A percentile compares a stretch with the other conserved stretches of the same genome.
Evolutionary conservation across 1,139 yeast genomes (phyloP).

Genomic region (Candida sp.): DNA sequence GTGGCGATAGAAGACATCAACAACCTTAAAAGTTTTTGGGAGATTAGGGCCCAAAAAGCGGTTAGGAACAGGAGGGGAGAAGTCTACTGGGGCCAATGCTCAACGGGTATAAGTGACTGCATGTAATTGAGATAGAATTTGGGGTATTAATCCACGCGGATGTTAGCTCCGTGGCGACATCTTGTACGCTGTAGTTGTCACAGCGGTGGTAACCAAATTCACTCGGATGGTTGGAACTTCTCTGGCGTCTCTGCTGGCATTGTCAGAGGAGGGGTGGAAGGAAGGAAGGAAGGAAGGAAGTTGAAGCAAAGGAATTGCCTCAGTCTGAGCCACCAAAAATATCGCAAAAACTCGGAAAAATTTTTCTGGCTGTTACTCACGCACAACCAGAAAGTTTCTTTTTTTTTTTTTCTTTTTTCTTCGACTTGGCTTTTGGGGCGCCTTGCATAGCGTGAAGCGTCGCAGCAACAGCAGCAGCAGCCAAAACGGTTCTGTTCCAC

Average conservation of each 20-base stretch:
- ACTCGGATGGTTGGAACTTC: conserved; percentile 1
- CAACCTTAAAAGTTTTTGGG: too few relatives aligned
- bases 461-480: too few relatives aligned
- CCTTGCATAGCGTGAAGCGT: background rate
- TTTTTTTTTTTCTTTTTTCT: background rate
- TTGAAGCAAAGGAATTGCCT: background rate
- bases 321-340: background rate
- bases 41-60: too few relatives aligned
- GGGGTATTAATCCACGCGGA: background rate
- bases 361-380: background rate
- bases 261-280: background rate
- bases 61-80: too few relatives aligned
- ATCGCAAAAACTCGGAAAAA: conserved; percentile 2
- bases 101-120: background rate
- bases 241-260: background rate
- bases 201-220: background rate
- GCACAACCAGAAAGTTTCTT: background rate
- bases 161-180: background rate
- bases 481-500: background rate
- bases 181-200: too few relatives aligned
- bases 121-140: background rate
- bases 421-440: background rate
- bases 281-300: background rate
- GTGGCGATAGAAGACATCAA: too few relatives aligned
- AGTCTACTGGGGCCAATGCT: background rate